Evolutionary conservation across 805 yeast genomes (phyloP), one percentile per base, ranked within the genome.

Genomic region (Saccharomycopsis schoenii): DNA sequence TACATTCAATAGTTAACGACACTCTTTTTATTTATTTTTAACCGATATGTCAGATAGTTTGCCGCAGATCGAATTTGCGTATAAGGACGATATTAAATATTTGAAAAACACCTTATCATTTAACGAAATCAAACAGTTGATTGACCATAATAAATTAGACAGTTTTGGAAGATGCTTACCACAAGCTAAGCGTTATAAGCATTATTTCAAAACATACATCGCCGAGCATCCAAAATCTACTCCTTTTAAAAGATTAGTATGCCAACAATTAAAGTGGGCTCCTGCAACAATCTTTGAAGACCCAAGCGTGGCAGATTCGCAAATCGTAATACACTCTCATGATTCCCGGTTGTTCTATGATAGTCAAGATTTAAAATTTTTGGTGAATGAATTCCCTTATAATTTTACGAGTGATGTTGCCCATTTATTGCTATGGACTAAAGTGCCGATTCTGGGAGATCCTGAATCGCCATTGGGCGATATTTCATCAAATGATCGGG

Each of bases 361-460:
- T 61, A 68, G 72, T 0, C 50, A 66, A 0, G 86, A 83, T 67
- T 68, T 80, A 29, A 76, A 74, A 59, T 76, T 83, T 36, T 71
- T 82, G 8, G 61, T 68, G 29, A 88, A 88, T 68, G 84, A 83
- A 63, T 88, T 84, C 71, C 91, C 91, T 0, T 88, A 88, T 72
- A 77, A 80, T 66, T 80, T 85, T 63, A 83, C 77, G 42, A 64
- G 68, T 0, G 76, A 75, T 52, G 77, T 85, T 4, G 70, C 72
- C 4, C 93, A 87, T 70, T 68, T 86, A 15, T 79, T 88, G 54
- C 77, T 84, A 1, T 88, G 94, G 93, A 77, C 85, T 1, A 86
- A 86, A 67, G 71, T 80, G 19, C 76, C 75, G 14, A 77, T 88
- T 60, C 78, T 76, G 12, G 72, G 80, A 2, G 88, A 84, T 66